Evolutionary conservation across 2,329 filamentous ascomycete genomes (phyloP), one percentile per base, ranked within the genome.

Genomic region (Talaromyces verruculosus): DNA sequence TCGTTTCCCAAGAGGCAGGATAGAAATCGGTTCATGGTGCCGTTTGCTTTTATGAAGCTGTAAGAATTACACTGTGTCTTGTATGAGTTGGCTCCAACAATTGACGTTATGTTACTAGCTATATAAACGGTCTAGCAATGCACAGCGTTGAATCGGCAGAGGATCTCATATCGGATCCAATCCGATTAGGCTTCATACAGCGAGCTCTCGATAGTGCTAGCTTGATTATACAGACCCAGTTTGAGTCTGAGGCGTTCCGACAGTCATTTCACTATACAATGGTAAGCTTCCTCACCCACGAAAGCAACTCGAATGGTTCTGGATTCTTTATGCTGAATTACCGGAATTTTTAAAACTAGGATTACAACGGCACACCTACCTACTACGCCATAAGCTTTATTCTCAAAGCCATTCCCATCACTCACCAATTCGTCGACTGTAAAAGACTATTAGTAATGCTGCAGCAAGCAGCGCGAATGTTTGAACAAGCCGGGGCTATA

Each of bases 331-430:
- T 59, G 2, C 37, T 59, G 7, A 15, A 59, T 41, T 19, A 0
- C 3, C 17, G 15, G 17, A 41, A 41, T 41, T 41, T 6, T 17
- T 7, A 17, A 41, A 41, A 41, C 15, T 35, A 59, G 55, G 55
- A 59, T 25, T 59, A 59, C 55, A 59, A 59, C 6, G 55, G 55
- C 6, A 41, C 55, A 33, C 55, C 35, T 28, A 59, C 55, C 10
- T 59, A 59, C 55, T 59, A 59, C 37, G 55, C 55, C 19, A 43
- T 59, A 59, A 41, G 55, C 35, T 59, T 59, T n/a, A 59, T 59
- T 28, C 55, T 59, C 19, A 59, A 59, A 59, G 55, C 55, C 19
- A 8, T 59, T 3, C 55, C 55, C 4, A 25, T 59, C 19, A 22
- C 35, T 25, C 55, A 41, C 11, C 19, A 25, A n/a, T 59, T 59